Conservation (phyloP, 495 filamentous ascomycete species). For the Trichoderma reesei region DNA sequence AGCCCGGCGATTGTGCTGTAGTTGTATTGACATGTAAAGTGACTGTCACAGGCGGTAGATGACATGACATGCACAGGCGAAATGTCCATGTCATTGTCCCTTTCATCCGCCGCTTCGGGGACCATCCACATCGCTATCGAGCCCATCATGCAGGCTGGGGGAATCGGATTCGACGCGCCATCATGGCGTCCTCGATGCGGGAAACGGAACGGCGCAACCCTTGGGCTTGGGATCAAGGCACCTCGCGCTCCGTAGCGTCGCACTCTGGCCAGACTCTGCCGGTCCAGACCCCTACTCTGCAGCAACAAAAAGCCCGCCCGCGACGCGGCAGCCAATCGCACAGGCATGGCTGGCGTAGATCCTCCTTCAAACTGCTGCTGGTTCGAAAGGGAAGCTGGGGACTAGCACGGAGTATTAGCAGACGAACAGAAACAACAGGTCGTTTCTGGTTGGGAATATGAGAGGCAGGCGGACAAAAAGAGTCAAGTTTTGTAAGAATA, state of each 20-base stretch:
- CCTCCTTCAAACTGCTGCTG: conserved; percentile 3
- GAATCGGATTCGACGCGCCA: background rate
- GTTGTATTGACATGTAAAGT: too few species aligned
- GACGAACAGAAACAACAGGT: background rate
- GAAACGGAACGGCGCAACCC: too few species aligned
- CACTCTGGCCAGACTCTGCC: too few species aligned
- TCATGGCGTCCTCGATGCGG: background rate
- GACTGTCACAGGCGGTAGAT: too few species aligned
- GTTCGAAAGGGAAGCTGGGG: conserved; percentile 4
- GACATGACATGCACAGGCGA: background rate
- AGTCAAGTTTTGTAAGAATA: too few species aligned
- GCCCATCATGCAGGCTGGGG: background rate
- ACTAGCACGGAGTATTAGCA: too few species aligned
- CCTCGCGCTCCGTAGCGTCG: too few species aligned
- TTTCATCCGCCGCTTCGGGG: background rate
- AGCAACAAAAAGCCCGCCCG: background rate
- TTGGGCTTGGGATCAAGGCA: too few species aligned
- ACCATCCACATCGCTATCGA: background rate
- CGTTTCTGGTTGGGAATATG: background rate
- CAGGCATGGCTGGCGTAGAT: conserved; percentile 5
- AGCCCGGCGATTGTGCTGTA: too few species aligned
- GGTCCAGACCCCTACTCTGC: background rate
- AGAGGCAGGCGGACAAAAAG: too few species aligned
- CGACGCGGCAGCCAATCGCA: background rate
- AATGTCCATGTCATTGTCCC: background rate